These are phyloP conservation scores for Cotoneaster glaucophyllus DNA, from an alignment of 306 rosid species.

Conservation along the genomic window DNA sequence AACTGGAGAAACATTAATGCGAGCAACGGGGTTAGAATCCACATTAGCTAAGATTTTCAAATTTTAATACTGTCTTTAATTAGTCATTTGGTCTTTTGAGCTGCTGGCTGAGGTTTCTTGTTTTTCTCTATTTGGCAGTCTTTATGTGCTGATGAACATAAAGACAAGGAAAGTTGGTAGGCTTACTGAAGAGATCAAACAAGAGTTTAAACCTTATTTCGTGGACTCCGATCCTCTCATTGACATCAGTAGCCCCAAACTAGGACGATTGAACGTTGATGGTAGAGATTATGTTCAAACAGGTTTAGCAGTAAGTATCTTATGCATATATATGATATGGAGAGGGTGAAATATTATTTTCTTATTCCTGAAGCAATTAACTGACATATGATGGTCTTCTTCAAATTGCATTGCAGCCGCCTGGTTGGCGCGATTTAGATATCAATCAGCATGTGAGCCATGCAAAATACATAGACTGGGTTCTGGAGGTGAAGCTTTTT, in stretches of 20 bases:
- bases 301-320: background rate
- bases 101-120: background rate
- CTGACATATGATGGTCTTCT: no score
- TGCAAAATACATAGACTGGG: no score
- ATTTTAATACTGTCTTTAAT: background rate
- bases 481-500: no score
- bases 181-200: background rate
- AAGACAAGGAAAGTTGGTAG: background rate
- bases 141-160: background rate
- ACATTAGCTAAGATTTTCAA: background rate
- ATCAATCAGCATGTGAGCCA: no score
- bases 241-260: background rate
- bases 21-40: conserved; percentile 52
- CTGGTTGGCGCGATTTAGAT: no score
- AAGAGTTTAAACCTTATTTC: background rate
- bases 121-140: background rate
- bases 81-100: background rate
- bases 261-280: background rate
- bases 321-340: background rate
- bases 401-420: no score
- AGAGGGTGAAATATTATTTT: background rate
- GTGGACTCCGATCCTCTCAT: background rate
- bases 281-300: background rate
- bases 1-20: conserved; percentile 59
- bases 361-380: background rate